Percentiles rank a stretch among this genome's conserved stretches.
Evolutionary conservation across 2,329 filamentous ascomycete genomes (phyloP).

Genomic region (Pseudogymnoascus sp.): DNA sequence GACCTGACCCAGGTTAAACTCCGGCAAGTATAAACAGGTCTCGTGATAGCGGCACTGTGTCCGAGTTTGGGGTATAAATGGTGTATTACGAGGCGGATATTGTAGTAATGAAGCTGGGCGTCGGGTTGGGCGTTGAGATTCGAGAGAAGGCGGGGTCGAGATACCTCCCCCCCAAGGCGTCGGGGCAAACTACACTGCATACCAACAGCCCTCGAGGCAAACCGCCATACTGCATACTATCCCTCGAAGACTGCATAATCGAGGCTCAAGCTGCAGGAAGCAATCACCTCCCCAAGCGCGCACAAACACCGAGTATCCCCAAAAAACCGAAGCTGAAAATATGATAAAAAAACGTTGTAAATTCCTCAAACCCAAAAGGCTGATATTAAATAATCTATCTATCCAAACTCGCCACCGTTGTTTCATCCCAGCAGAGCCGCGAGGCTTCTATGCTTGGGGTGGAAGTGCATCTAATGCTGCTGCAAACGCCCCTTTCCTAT

Average conservation of each 20-base stretch:
- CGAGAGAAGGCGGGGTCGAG: not conserved
- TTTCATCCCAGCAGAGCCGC: slow-evolving; percentile 1
- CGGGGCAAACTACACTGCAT: not conserved
- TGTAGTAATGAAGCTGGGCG: not conserved
- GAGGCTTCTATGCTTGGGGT: not conserved
- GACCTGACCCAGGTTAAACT: not conserved
- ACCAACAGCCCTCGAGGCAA: no score
- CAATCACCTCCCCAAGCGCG: not conserved
- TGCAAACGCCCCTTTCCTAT: not conserved
- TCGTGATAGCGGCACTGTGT: not conserved
- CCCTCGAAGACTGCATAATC: not conserved
- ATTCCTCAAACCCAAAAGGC: not conserved
- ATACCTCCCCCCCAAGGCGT: not conserved
- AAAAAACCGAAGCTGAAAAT: no score
- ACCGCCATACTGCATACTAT: no score
- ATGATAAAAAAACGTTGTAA: not conserved
- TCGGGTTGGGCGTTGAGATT: not conserved
- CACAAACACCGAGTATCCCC: not conserved
- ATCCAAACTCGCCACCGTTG: not conserved
- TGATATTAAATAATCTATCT: not conserved
- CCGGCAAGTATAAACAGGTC: not conserved
- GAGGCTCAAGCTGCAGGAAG: not conserved
- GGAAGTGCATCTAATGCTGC: slow-evolving; percentile 2
- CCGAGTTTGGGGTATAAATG: not conserved
- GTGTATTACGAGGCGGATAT: not conserved